Conservation (phyloP, 345 rosid genomes). For the Camelina sativa region DNA sequence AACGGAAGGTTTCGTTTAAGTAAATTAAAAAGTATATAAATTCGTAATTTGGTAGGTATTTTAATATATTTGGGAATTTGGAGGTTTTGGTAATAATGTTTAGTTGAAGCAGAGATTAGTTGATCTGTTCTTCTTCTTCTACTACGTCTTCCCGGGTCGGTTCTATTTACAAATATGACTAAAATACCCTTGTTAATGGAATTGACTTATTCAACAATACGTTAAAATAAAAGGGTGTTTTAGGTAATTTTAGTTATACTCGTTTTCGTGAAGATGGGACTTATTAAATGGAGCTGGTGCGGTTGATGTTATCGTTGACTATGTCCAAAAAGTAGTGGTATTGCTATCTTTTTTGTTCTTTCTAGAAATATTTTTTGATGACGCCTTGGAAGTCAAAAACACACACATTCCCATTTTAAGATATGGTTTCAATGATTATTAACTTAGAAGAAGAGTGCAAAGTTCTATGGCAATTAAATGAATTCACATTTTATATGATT, state of each 20-base stretch:
- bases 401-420: slow-evolving; percentile 13
- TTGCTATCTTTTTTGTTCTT: neutral
- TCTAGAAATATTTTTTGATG: slow-evolving; percentile 8
- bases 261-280: slow-evolving; percentile 18
- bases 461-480: slow-evolving; percentile 22
- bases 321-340: slow-evolving; percentile 5
- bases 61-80: slow-evolving; percentile 21
- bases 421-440: slow-evolving; percentile 30
- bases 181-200: neutral
- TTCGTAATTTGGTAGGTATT: slow-evolving; percentile 9
- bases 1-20: neutral
- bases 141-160: slow-evolving; percentile 1
- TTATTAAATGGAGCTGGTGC: slow-evolving; percentile 38
- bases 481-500: slow-evolving; percentile 25
- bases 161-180: slow-evolving; percentile 1
- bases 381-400: slow-evolving; percentile 7
- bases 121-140: slow-evolving; percentile 38
- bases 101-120: slow-evolving; percentile 40
- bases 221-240: neutral
- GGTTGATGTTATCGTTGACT: slow-evolving; percentile 40
- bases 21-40: neutral
- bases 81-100: slow-evolving; percentile 40
- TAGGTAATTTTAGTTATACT: neutral
- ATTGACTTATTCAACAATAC: neutral
- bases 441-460: neutral